These are phyloP conservation scores for Debaryomyces sp. DNA, from an alignment of 1,139 yeast genomes.

Conservation along the genomic window DNA sequence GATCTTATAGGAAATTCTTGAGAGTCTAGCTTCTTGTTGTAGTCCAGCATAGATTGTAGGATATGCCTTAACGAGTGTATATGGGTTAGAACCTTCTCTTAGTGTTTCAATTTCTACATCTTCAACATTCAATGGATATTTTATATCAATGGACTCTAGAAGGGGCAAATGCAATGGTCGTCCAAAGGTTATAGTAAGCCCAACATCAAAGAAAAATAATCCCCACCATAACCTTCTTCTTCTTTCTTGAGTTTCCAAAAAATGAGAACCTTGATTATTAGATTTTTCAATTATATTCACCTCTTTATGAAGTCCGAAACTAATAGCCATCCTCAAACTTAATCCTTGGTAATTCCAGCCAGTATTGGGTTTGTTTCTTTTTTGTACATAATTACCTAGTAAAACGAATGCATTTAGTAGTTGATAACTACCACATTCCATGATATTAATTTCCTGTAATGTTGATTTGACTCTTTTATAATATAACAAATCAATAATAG, in stretches of 20 bases:
- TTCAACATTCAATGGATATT: conserved; percentile 52
- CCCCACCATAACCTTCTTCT: conserved; percentile 65
- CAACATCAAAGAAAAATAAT: conserved; percentile 62
- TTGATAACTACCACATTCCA: conserved; percentile 52
- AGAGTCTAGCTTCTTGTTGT: conserved; percentile 57
- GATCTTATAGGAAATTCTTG: conserved; percentile 51
- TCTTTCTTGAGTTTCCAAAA: conserved; percentile 33
- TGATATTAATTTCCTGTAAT: conserved; percentile 18
- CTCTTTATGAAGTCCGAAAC: conserved; percentile 48
- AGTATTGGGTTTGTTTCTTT: conserved; percentile 64
- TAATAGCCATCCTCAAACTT: conserved; percentile 68
- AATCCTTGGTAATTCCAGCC: conserved; percentile 66
- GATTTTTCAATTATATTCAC: conserved; percentile 10
- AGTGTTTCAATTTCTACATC: conserved; percentile 35
- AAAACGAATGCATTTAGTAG: conserved; percentile 56
- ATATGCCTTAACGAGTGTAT: conserved; percentile 24
- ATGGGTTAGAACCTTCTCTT: conserved; percentile 13
- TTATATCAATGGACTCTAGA: conserved; percentile 51
- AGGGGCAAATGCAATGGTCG: conserved; percentile 62
- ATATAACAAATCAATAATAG: conserved; percentile 20
- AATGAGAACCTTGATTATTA: conserved; percentile 9
- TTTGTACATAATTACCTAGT: conserved; percentile 62
- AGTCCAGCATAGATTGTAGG: conserved; percentile 65
- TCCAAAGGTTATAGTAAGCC: conserved; percentile 67
- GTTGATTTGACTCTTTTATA: conserved; percentile 20